Base-by-base conservation (phyloP, 2,329 filamentous ascomycete species). In the Aspergillus fijiensis region DNA sequence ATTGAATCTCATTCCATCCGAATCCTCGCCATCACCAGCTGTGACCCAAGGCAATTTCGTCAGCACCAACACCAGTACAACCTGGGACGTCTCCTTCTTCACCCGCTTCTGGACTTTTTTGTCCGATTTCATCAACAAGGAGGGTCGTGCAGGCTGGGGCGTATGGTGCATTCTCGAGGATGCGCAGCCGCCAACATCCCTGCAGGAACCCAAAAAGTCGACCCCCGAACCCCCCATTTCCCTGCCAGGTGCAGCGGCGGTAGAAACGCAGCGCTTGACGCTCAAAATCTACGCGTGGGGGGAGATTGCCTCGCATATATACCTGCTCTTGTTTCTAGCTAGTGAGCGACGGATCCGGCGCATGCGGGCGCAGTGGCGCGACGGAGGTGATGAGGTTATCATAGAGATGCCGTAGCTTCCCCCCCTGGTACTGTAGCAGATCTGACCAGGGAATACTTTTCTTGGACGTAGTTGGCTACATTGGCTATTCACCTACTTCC, bases 211-310 rank as follows among this genome's bases (percentile, higher is more conserved):
- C 10, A 14, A 52, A 33, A 11, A 2, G 27, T 35, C 49, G 23
- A 31, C 10, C 21, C 27, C 14, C 33, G 10, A 19, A 12, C 12
- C 42, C 25, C 5, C 4, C 14, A 1, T 5, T 12, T 5, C 33
- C 1, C 12, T 16, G 33, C 12, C 33, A 5, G 14, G 33, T 35
- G 33, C 11, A 33, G 11, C 27, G 27, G 19, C 51, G 39, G 57
- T 45, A 55, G 27, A 42, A 33, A 23, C 31, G 33, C 61, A 55
- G 11, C 63, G 76, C 11, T 77, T 80, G 59, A 73, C 65, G 1
- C 72, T 96, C 2, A 83, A 86, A 35, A 73, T 94, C 1, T 95
- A 90, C 71, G 91, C 90, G 69, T 96, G 90, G 88, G 92, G 90
- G 0, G 84, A 88, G 63, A 78, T 91, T 0, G 85, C 86, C 0